Conservation (phyloP, 306 rosid genomes). For the Gastrolobium villosum region DNA sequence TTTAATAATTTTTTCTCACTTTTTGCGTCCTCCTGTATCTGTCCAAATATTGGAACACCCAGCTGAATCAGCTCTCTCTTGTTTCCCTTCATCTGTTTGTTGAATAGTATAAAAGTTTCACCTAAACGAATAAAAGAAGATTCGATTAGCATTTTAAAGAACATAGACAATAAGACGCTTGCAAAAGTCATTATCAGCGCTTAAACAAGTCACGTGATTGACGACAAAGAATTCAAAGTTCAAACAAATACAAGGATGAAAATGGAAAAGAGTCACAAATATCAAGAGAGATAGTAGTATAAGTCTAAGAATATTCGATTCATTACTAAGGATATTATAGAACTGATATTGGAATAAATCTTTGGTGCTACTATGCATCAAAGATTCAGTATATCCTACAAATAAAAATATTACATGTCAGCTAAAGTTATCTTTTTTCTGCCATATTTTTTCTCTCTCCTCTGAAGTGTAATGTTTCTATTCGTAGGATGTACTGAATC, state of each 20-base stretch:
- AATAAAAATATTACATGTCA: no score
- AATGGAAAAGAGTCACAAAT: conserved; percentile 21
- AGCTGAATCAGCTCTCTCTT: conserved; percentile 94
- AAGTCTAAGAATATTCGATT: neutral
- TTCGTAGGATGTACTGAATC: no score
- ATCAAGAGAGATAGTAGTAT: conserved; percentile 15
- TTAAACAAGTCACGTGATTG: conserved; percentile 32
- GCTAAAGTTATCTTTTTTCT: no score
- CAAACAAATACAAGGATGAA: conserved; percentile 17
- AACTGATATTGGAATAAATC: no score
- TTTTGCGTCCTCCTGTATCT: conserved; percentile 73
- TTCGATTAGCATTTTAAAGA: conserved; percentile 41
- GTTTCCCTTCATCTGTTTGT: conserved; percentile 89
- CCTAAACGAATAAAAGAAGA: conserved; percentile 58
- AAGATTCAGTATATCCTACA: no score
- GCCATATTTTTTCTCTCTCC: no score
- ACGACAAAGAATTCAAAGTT: conserved; percentile 4
- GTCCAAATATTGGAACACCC: conserved; percentile 93
- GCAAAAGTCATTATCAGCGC: conserved; percentile 10
- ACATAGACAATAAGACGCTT: conserved; percentile 5
- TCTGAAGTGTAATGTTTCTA: no score
- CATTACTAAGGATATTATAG: neutral
- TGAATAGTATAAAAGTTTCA: conserved; percentile 89
- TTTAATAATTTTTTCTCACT: conserved; percentile 54
- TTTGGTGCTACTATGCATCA: no score